phyloP scores from a whole-genome alignment of 495 filamentous ascomycete genomes.

The Xylaria palmicola region DNA sequence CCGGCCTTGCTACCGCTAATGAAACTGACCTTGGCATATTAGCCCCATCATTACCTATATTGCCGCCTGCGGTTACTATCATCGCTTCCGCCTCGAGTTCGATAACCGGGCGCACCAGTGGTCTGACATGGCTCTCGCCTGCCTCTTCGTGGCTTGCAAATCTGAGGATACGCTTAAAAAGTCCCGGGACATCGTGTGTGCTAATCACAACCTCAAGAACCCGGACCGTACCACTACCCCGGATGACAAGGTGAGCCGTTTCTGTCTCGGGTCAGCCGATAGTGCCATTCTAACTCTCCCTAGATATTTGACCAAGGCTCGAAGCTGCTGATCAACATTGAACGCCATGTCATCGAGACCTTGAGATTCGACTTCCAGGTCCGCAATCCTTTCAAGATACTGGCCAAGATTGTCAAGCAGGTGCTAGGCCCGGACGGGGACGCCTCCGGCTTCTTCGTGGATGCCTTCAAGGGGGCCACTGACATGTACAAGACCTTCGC shows the following conservation, averaged over 20 bases:
- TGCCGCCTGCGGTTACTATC: conserved; percentile 82
- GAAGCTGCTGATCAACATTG: conserved; percentile 79
- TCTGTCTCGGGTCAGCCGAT: not conserved
- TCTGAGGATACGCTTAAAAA: conserved; percentile 98
- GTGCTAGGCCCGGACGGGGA: conserved; percentile 39
- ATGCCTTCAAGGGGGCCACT: conserved; percentile 76
- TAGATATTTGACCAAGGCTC: conserved; percentile 76
- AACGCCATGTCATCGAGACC: conserved; percentile 90
- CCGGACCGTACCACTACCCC: conserved; percentile 72
- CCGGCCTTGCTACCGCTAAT: not conserved
- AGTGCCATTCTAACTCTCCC: conserved; percentile 14
- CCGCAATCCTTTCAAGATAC: conserved; percentile 77
- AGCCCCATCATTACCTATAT: conserved; percentile 81
- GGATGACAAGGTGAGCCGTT: conserved; percentile 68
- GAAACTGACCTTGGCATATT: not conserved
- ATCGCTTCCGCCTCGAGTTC: conserved; percentile 81
- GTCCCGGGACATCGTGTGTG: conserved; percentile 86
- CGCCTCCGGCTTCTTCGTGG: conserved; percentile 50
- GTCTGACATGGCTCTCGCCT: conserved; percentile 78
- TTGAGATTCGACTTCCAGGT: conserved; percentile 93
- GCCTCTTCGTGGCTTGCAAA: conserved; percentile 91
- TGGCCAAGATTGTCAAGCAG: conserved; percentile 69
- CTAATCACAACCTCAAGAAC: conserved; percentile 80
- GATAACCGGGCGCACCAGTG: conserved; percentile 67
- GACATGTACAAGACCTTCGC: conserved; percentile 92